Evolutionary conservation across 2,329 filamentous ascomycete species (phyloP).

Genomic region (Mycosphaerella sp.): DNA sequence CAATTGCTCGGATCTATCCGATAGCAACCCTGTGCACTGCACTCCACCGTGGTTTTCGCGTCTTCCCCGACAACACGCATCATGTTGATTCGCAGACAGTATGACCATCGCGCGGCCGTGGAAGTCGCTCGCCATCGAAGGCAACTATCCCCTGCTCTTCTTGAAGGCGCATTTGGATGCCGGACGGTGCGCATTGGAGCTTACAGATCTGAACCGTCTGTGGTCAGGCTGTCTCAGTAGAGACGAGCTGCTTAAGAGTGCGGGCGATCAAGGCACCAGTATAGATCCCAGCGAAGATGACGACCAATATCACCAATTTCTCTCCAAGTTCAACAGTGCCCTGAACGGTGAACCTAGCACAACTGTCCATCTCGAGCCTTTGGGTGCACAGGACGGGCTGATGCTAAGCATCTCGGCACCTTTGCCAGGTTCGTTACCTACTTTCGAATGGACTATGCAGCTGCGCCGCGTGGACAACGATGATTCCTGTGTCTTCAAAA

Average conservation of each 20-base stretch:
- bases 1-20: background rate
- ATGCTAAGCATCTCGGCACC: constrained; percentile 52
- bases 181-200: constrained; percentile 55
- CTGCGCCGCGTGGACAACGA: constrained; percentile 35
- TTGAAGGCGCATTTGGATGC: constrained; percentile 53
- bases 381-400: constrained; percentile 33
- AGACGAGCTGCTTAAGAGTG: constrained; percentile 56
- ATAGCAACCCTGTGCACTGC: background rate
- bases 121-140: constrained; percentile 17
- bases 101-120: constrained; percentile 15
- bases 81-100: background rate
- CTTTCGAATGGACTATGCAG: constrained; percentile 59
- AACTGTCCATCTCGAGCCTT: constrained; percentile 29
- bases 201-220: constrained; percentile 68
- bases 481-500: constrained; percentile 38
- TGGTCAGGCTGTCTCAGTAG: constrained; percentile 63
- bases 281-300: constrained; percentile 67
- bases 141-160: constrained; percentile 52
- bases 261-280: constrained; percentile 56
- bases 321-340: constrained; percentile 55
- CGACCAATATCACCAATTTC: constrained; percentile 60
- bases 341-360: constrained; percentile 37
- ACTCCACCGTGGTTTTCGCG: background rate
- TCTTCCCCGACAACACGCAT: background rate
- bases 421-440: constrained; percentile 56